Conservation (phyloP, 768 basidiomycete genomes). For the Tulasnella sp. region DNA sequence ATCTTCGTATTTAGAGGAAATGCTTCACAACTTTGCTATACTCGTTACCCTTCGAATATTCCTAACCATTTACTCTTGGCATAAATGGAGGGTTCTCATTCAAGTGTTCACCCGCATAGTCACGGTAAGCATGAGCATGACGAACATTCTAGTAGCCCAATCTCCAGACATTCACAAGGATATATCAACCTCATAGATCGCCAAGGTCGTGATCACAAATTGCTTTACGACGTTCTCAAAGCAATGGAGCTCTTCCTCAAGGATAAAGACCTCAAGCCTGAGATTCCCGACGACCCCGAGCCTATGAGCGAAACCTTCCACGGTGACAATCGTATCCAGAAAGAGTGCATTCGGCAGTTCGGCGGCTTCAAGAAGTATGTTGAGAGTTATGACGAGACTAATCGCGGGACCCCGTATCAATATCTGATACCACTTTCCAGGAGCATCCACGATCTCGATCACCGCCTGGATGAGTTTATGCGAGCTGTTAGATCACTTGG, state of each 20-base stretch:
- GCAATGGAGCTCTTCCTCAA: neutral
- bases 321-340: slow-evolving; percentile 65
- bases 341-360: slow-evolving; percentile 61
- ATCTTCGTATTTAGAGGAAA: too few species aligned
- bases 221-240: neutral
- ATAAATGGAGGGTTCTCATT: too few species aligned
- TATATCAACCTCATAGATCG: neutral
- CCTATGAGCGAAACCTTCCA: neutral
- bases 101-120: neutral
- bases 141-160: neutral
- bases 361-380: slow-evolving; percentile 58
- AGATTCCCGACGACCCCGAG: neutral
- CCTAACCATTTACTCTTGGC: too few species aligned
- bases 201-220: neutral
- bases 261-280: neutral
- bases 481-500: slow-evolving; percentile 76
- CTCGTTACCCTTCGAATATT: too few species aligned
- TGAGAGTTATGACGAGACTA: neutral
- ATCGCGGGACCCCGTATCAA: neutral
- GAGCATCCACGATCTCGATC: slow-evolving; percentile 59
- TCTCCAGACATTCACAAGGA: neutral
- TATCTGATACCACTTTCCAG: slow-evolving; percentile 38
- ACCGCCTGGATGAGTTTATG: slow-evolving; percentile 71
- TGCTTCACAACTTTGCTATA: too few species aligned
- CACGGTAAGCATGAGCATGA: neutral